Evolutionary conservation across 352 stramenopile genomes (phyloP), one percentile per base, ranked within the genome.

Genomic region (Phytophthora nicotianae): DNA sequence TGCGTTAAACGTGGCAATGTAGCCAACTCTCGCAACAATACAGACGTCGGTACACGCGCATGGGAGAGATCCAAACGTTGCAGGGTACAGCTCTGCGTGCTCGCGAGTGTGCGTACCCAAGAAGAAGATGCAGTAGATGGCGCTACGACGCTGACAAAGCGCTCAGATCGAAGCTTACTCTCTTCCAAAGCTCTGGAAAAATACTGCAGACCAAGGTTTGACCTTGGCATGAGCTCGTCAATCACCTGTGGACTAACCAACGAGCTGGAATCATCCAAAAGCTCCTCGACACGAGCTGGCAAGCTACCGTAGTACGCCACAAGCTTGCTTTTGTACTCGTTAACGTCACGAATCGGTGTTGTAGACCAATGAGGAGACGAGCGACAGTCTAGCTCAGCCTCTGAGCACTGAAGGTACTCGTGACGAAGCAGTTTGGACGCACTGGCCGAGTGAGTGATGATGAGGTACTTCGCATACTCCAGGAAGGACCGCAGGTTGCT

Each of bases 381-480:
- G 16, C 37, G 33, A 46, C 33, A 45, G 57, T 38, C 19, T 43
- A 74, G 52, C 3, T 56, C 20, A 51, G 48, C 54, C 6, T n/a
- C 56, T 48, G 62, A n/a, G 32, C 41, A 69, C 21, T 61, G 51
- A 21, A 90, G 49, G 32, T 79, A 90, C 20, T 77, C 62, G 54
- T 94, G 85, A 14, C 71, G 53, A n/a, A 92, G 70, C 38, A 92
- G 40, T 14, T 69, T 73, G 0, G 46, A 53, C 16, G 79, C 74
- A 5, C 68, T 78, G n/a, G 65, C 56, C 1, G 72, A 61, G 38
- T 79, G 71, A 0, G 62, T 75, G 27, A 76, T 73, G 1, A 76
- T 52, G 8, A 91, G 53, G 48, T 79, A 92, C 51, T 80, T 84
- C 19, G 74, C 76, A 64, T 87, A 91, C 54, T 94, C 83, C 33